A percentile compares a stretch with the other conserved stretches of the same genome.
Evolutionary conservation across 768 basidiomycete genomes (phyloP).

Genomic region (Collybia mongolica): DNA sequence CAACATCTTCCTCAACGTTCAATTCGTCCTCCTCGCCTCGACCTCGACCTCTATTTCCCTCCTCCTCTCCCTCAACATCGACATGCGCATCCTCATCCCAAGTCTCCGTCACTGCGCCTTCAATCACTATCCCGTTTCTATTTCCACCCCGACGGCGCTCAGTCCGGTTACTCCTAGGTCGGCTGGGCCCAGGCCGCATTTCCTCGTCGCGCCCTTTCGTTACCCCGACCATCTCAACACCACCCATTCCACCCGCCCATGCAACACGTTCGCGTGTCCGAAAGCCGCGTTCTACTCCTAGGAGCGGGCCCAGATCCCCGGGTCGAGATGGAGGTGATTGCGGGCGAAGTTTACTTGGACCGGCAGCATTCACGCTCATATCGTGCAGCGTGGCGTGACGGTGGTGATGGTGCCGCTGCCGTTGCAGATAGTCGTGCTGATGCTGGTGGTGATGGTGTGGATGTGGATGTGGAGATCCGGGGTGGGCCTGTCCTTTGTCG

Average conservation of each 20-base stretch:
- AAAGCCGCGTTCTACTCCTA: slow-evolving; percentile 62
- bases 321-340: background rate
- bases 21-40: slow-evolving; percentile 20
- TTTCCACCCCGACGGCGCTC: background rate
- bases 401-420: background rate
- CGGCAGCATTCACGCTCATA: background rate
- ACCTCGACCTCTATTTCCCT: slow-evolving; percentile 9
- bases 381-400: background rate
- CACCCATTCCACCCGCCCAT: slow-evolving; percentile 59
- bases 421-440: background rate
- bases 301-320: slow-evolving; percentile 61
- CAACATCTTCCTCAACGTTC: slow-evolving; percentile 3
- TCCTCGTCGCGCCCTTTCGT: slow-evolving; percentile 19
- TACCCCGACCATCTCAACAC: slow-evolving; percentile 48
- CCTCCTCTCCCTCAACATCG: slow-evolving; percentile 3
- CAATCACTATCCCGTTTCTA: background rate
- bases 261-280: slow-evolving; percentile 56
- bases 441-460: background rate
- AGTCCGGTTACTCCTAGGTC: slow-evolving; percentile 9
- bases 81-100: slow-evolving; percentile 3
- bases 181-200: no score
- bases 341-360: background rate
- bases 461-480: no score
- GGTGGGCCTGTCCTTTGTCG: background rate
- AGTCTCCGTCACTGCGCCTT: slow-evolving; percentile 1